phyloP scores from a whole-genome alignment of 1,139 yeast species.

The Magnusiomyces paraingens region DNA sequence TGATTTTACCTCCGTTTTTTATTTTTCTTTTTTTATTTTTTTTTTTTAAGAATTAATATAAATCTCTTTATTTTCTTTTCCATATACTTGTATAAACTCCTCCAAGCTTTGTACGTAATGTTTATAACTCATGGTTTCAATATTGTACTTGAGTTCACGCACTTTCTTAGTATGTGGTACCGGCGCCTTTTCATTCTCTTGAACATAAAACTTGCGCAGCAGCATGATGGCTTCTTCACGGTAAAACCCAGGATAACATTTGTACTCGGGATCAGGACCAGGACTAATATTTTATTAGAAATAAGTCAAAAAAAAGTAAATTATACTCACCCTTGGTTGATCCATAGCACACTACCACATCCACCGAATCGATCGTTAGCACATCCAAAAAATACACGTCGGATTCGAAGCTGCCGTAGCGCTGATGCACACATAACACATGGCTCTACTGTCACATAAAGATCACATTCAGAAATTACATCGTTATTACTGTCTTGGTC shows the following conservation, averaged over 20 bases:
- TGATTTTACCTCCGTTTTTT: background rate
- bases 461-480: constrained; percentile 46
- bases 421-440: constrained; percentile 98
- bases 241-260: constrained; percentile 68
- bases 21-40: too few species aligned
- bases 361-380: constrained; percentile 97
- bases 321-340: constrained; percentile 21
- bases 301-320: background rate
- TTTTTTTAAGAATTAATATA: background rate
- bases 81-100: background rate
- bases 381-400: constrained; percentile 78
- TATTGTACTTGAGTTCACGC: constrained; percentile 61
- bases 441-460: constrained; percentile 96
- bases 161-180: constrained; percentile 68
- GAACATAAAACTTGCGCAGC: constrained; percentile 73
- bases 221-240: constrained; percentile 78
- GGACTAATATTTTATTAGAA: background rate
- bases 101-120: background rate
- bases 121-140: constrained; percentile 23
- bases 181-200: constrained; percentile 83
- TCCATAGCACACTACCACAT: constrained; percentile 70
- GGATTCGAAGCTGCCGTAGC: constrained; percentile 68
- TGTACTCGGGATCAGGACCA: constrained; percentile 38
- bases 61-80: background rate
- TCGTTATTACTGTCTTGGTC: constrained; percentile 23